Evolutionary conservation across 2,329 filamentous ascomycete species (phyloP).

Genomic region (Aspergillus persii): DNA sequence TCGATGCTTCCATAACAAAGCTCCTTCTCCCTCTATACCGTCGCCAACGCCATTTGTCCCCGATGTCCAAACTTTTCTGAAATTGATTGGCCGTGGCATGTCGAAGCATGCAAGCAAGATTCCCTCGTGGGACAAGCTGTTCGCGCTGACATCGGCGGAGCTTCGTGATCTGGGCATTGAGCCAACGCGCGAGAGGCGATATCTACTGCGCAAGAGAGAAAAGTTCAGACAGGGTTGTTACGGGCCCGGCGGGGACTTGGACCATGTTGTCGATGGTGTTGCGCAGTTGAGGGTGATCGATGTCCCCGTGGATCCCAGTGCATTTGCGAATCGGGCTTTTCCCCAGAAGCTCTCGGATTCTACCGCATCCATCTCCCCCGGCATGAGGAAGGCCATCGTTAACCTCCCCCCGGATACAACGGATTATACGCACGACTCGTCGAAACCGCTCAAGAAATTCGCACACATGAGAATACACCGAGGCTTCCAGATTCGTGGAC

Average conservation of each 20-base stretch:
- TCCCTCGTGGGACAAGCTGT: slow-evolving; percentile 84
- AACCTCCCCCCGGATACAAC: slow-evolving; percentile 57
- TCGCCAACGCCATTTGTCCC: slow-evolving; percentile 80
- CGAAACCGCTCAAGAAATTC: slow-evolving; percentile 53
- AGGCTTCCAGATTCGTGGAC: slow-evolving; percentile 69
- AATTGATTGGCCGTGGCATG: slow-evolving; percentile 83
- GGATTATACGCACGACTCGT: slow-evolving; percentile 52
- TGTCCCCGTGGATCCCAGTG: slow-evolving; percentile 43
- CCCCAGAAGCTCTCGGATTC: slow-evolving; percentile 34
- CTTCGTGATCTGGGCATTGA: slow-evolving; percentile 83
- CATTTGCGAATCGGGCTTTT: slow-evolving; percentile 23
- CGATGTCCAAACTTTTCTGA: slow-evolving; percentile 81
- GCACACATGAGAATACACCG: slow-evolving; percentile 66
- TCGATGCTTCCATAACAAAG: slow-evolving; percentile 43
- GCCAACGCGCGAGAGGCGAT: slow-evolving; percentile 75
- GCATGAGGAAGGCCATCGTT: slow-evolving; percentile 58
- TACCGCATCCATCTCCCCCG: slow-evolving; percentile 54
- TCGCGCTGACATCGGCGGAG: slow-evolving; percentile 73
- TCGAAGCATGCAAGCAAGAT: slow-evolving; percentile 82
- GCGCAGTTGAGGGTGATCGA: slow-evolving; percentile 60
- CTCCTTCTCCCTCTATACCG: slow-evolving; percentile 54
- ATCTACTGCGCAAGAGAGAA: slow-evolving; percentile 84
- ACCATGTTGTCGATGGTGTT: slow-evolving; percentile 64
- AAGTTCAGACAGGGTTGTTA: slow-evolving; percentile 74
- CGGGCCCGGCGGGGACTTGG: slow-evolving; percentile 79